Conservation (phyloP, 2,329 filamentous ascomycete genomes). For the Rhynchosporium secalis region DNA sequence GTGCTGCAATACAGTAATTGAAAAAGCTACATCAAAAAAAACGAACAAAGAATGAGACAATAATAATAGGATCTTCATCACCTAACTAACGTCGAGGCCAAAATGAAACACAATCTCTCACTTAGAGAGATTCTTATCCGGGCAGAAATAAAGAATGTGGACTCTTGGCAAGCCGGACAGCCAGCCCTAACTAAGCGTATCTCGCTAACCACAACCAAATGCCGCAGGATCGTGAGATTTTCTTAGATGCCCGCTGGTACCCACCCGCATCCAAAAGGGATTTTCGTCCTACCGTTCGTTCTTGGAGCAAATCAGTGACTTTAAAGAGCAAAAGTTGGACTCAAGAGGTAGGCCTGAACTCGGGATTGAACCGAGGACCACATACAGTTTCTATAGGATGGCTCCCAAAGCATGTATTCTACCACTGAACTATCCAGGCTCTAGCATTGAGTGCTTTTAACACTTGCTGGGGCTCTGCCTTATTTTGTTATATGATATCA, state of each 20-base stretch:
- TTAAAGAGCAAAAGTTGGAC: not conserved
- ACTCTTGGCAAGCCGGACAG: too few species aligned
- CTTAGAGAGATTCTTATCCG: too few species aligned
- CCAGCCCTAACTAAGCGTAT: not conserved
- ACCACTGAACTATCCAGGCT: conserved; percentile 14
- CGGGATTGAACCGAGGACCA: conserved; percentile 15
- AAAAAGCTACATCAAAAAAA: too few species aligned
- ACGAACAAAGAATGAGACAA: too few species aligned
- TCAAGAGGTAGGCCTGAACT: conserved; percentile 5
- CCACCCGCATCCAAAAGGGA: not conserved
- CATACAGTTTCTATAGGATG: conserved; percentile 3
- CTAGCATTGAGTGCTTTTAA: not conserved
- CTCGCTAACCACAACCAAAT: not conserved
- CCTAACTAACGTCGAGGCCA: too few species aligned
- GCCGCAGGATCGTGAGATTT: not conserved
- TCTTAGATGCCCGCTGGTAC: not conserved
- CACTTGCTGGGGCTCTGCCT: too few species aligned
- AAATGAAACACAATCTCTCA: too few species aligned
- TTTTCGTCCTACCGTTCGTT: not conserved
- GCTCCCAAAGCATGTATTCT: conserved; percentile 15
- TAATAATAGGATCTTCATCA: too few species aligned
- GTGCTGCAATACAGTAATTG: too few species aligned
- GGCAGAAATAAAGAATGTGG: too few species aligned
- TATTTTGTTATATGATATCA: too few species aligned
- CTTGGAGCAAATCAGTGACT: too few species aligned